A percentile compares a stretch with the other conserved stretches of the same genome.
phyloP scores from a whole-genome alignment of 2,329 filamentous ascomycete genomes.

The Emmonsiellopsis sp. region DNA sequence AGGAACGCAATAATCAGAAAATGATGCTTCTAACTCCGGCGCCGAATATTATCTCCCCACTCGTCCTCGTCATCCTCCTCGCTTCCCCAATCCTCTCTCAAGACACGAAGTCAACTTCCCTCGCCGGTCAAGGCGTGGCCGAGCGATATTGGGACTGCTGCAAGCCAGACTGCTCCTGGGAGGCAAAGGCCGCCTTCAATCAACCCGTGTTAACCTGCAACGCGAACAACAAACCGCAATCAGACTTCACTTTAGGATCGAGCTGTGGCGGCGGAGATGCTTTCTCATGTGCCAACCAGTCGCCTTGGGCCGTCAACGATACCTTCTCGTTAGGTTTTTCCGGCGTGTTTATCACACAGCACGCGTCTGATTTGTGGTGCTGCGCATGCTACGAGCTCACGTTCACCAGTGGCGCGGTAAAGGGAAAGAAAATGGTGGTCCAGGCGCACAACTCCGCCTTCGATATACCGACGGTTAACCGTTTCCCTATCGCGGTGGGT shows the following conservation, averaged over 20 bases:
- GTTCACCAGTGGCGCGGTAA: neutral
- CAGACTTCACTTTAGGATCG: neutral
- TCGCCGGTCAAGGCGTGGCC: neutral
- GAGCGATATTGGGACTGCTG: slow-evolving; percentile 1
- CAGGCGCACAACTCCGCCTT: neutral
- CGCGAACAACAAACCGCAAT: neutral
- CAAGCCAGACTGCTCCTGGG: neutral
- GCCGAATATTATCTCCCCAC: neutral
- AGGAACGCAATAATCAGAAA: neutral
- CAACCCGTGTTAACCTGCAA: neutral
- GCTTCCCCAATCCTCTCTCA: neutral
- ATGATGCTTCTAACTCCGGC: neutral
- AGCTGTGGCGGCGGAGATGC: neutral
- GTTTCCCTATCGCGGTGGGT: neutral
- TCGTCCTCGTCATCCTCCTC: neutral
- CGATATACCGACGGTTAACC: neutral
- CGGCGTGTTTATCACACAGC: neutral
- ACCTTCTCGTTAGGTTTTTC: neutral
- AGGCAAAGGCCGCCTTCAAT: neutral
- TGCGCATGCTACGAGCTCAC: slow-evolving; percentile 2
- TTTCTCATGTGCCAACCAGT: neutral
- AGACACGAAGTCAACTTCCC: neutral
- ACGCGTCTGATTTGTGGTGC: neutral
- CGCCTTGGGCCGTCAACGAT: slow-evolving; percentile 1
- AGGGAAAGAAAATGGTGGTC: slow-evolving; percentile 2